Percentiles rank a stretch among this genome's conserved stretches.
Evolutionary conservation across 805 yeast species (phyloP).

Genomic region (Maudiozyma serrabonitensis): DNA sequence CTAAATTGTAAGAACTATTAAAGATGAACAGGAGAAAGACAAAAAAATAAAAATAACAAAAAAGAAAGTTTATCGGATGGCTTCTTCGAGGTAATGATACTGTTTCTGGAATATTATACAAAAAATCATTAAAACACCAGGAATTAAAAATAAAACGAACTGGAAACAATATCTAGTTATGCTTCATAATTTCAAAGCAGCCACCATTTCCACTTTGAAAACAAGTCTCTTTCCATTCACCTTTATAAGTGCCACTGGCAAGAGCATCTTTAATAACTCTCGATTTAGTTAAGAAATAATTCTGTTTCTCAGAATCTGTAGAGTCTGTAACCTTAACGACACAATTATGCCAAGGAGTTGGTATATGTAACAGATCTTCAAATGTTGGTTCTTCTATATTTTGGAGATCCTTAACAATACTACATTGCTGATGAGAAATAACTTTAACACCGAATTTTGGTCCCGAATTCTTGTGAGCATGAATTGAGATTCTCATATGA

Average conservation of each 20-base stretch:
- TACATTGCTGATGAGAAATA: slow-evolving; percentile 36
- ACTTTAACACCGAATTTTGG: slow-evolving; percentile 51
- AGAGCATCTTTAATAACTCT: slow-evolving; percentile 31
- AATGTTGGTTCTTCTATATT: slow-evolving; percentile 33
- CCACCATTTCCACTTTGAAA: slow-evolving; percentile 31
- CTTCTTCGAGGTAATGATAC: too few relatives aligned
- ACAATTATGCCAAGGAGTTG: slow-evolving; percentile 60
- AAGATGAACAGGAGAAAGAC: not conserved
- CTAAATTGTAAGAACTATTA: not conserved
- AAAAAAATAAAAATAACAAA: slow-evolving; percentile 1
- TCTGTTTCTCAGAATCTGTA: slow-evolving; percentile 26
- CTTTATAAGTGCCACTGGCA: slow-evolving; percentile 27
- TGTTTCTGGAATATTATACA: too few relatives aligned
- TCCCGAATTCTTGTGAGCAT: slow-evolving; percentile 49
- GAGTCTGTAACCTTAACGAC: slow-evolving; percentile 26
- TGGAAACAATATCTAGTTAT: not conserved
- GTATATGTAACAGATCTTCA: slow-evolving; percentile 50
- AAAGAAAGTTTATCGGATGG: not conserved
- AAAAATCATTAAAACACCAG: not conserved
- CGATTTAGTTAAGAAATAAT: slow-evolving; percentile 30
- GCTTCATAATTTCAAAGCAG: slow-evolving; percentile 11
- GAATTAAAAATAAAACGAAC: not conserved
- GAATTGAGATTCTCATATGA: slow-evolving; percentile 50
- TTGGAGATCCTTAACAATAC: slow-evolving; percentile 36
- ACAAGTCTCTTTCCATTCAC: slow-evolving; percentile 30